Evolutionary conservation across 306 rosid species (phyloP).

Genomic region (Spatholobus suberectus): DNA sequence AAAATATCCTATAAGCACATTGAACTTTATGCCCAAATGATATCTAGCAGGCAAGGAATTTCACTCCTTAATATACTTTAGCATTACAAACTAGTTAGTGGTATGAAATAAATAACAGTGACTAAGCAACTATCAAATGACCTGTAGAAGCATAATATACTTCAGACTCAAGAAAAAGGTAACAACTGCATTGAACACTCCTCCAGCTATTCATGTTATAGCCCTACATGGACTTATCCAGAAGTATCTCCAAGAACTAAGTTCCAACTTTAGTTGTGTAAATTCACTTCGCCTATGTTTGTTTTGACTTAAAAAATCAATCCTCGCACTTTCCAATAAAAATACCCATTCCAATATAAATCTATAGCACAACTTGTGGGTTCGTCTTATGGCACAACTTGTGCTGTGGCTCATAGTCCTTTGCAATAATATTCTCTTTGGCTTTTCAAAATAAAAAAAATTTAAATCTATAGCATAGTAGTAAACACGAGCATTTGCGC

Average conservation of each 20-base stretch:
- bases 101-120: conserved; percentile 2
- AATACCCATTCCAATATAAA: too few species aligned
- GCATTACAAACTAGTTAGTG: background rate
- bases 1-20: background rate
- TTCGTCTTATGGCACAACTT: too few species aligned
- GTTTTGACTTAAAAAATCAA: too few species aligned
- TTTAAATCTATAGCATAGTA: too few species aligned
- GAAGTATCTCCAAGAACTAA: background rate
- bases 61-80: background rate
- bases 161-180: background rate
- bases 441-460: too few species aligned
- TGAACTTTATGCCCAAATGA: background rate
- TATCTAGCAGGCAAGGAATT: background rate
- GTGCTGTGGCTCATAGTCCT: too few species aligned
- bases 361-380: too few species aligned
- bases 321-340: too few species aligned
- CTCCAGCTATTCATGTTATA: background rate
- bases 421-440: too few species aligned
- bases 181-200: background rate
- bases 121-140: background rate
- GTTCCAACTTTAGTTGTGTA: conserved; percentile 16
- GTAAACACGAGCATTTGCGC: too few species aligned
- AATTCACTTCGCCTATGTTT: background rate
- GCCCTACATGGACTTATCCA: background rate
- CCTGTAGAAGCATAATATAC: background rate